Evolutionary conservation across 1,139 yeast species (phyloP).

Genomic region (Zygosaccharomyces sapae): DNA sequence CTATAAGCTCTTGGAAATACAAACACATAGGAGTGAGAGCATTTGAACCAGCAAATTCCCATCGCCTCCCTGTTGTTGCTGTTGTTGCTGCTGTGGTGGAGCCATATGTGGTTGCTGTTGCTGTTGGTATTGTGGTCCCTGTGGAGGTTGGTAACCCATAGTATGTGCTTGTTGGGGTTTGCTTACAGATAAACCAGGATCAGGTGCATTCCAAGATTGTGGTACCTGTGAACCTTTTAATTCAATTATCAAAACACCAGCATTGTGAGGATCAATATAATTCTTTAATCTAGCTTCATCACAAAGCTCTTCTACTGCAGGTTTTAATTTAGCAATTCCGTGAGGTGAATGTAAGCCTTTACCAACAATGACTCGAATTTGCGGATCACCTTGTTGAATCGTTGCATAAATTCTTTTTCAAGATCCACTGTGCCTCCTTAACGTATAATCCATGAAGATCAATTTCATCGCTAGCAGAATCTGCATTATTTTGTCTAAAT

Average conservation of each 20-base stretch:
- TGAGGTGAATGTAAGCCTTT: conserved; percentile 81
- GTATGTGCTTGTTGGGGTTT: conserved; percentile 1
- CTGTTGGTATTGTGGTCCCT: conserved; percentile 18
- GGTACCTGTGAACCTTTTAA: conserved; percentile 52
- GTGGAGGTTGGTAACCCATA: conserved; percentile 10
- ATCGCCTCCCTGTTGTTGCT: conserved; percentile 15
- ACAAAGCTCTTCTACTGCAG: conserved; percentile 81
- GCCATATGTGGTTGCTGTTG: conserved; percentile 8
- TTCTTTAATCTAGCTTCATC: conserved; percentile 56
- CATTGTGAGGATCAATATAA: conserved; percentile 61
- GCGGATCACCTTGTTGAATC: conserved; percentile 54
- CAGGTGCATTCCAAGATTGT: conserved; percentile 42
- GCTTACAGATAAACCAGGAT: conserved; percentile 4
- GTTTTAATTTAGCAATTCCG: conserved; percentile 83
- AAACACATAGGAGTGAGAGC: conserved; percentile 18
- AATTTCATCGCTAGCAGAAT: conserved; percentile 77
- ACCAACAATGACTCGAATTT: conserved; percentile 74
- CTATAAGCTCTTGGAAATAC: conserved; percentile 18
- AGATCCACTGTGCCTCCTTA: conserved; percentile 76
- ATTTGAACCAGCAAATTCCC: conserved; percentile 15
- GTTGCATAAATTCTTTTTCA: conserved; percentile 69
- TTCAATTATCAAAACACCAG: conserved; percentile 77
- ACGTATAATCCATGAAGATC: conserved; percentile 91
- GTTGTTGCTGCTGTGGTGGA: conserved; percentile 9
- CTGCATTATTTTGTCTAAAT: conserved; percentile 81